Conservation (phyloP, 768 basidiomycete species). For the Coprinopsis cinerea region DNA sequence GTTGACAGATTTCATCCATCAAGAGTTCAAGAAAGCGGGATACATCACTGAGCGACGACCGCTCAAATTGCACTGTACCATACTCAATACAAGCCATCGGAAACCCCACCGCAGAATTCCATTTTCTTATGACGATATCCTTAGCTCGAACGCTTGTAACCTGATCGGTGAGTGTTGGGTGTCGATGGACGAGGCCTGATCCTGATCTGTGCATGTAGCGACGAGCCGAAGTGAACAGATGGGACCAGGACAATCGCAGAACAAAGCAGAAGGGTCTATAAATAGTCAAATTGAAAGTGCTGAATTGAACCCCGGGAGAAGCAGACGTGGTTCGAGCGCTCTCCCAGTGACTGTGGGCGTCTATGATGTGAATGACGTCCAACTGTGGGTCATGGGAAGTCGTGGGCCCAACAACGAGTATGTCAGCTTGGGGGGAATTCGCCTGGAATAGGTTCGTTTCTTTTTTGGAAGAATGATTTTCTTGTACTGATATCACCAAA, state of each 20-base stretch:
- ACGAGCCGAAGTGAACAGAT: no score
- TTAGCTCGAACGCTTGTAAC: not conserved
- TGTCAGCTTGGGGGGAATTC: constrained; percentile 38
- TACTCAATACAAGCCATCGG: constrained; percentile 44
- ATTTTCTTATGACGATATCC: constrained; percentile 36
- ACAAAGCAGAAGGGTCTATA: not conserved
- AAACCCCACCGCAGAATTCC: constrained; percentile 27
- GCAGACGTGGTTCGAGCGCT: constrained; percentile 5
- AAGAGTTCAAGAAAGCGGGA: constrained; percentile 30
- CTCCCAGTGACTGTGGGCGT: constrained; percentile 43
- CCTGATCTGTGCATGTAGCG: no score
- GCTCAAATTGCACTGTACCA: constrained; percentile 49
- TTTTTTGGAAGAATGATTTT: no score
- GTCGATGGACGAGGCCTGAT: no score
- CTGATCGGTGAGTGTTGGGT: no score
- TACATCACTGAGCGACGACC: constrained; percentile 42
- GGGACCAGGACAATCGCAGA: no score
- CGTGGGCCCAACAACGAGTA: constrained; percentile 59
- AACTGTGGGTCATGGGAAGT: constrained; percentile 71
- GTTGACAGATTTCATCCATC: constrained; percentile 11
- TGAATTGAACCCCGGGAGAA: not conserved
- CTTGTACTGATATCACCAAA: no score
- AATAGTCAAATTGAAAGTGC: no score
- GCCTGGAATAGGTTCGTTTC: constrained; percentile 17
- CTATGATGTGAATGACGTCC: constrained; percentile 49